Percentiles rank a stretch among this genome's conserved stretches.
Conservation (phyloP, 2,329 filamentous ascomycete genomes). For the Microdochium bolleyi region DNA sequence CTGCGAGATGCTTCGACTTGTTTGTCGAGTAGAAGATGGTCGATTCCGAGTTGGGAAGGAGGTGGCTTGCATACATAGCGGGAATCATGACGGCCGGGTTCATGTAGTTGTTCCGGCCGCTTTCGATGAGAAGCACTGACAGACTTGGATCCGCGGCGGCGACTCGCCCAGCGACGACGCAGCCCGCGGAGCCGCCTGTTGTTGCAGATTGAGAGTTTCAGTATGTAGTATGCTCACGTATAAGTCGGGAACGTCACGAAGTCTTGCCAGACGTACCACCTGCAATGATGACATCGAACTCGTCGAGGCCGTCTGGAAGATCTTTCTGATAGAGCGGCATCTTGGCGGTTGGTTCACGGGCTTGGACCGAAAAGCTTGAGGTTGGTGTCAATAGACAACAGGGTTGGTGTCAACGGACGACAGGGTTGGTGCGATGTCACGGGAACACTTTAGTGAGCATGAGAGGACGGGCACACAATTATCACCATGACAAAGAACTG, state of each 20-base stretch:
- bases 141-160: constrained; percentile 39
- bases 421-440: neutral
- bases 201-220: constrained; percentile 31
- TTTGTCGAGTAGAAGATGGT: constrained; percentile 38
- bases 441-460: no score
- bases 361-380: neutral
- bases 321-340: constrained; percentile 2
- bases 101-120: constrained; percentile 43
- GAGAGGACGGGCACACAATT: no score
- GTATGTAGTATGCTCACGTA: neutral
- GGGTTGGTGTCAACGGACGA: no score
- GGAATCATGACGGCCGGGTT: constrained; percentile 40
- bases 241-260: neutral
- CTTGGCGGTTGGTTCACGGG: neutral
- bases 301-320: constrained; percentile 20
- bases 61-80: constrained; percentile 36
- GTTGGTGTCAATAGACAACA: neutral
- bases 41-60: constrained; percentile 34
- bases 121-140: constrained; percentile 45
- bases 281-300: constrained; percentile 43
- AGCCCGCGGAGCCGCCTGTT: constrained; percentile 38
- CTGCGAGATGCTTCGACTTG: constrained; percentile 32
- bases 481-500: no score
- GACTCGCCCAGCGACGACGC: constrained; percentile 39
- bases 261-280: constrained; percentile 23